These are phyloP conservation scores for Symbiotaphrina buchneri DNA, from an alignment of 495 filamentous ascomycete species.

Conservation along the genomic window DNA sequence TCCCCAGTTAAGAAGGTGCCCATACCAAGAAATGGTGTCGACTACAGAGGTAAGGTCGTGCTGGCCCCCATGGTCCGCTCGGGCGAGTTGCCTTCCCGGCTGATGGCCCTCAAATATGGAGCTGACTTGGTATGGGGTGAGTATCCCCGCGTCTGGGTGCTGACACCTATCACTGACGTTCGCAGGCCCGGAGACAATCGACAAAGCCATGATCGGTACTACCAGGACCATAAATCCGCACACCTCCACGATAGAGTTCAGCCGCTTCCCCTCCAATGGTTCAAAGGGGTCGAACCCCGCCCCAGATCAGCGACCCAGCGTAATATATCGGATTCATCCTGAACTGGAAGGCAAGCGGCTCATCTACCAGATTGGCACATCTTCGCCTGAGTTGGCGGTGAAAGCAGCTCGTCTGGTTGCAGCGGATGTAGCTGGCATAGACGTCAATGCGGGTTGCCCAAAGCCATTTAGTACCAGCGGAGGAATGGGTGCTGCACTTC, in stretches of 20 bases:
- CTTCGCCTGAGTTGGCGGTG: conserved; percentile 59
- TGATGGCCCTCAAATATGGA: conserved; percentile 78
- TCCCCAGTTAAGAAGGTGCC: conserved; percentile 39
- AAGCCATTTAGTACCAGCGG: conserved; percentile 83
- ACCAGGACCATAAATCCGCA: conserved; percentile 48
- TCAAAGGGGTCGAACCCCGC: conserved; percentile 16
- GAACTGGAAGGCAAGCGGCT: conserved; percentile 43
- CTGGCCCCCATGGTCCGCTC: conserved; percentile 95
- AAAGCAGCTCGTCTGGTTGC: conserved; percentile 66
- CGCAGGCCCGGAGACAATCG: conserved; percentile 75
- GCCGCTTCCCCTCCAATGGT: conserved; percentile 46
- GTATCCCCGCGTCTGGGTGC: conserved; percentile 5
- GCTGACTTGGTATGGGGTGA: conserved; percentile 90
- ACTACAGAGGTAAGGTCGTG: conserved; percentile 82
- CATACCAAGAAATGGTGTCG: conserved; percentile 72
- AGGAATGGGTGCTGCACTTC: conserved; percentile 86
- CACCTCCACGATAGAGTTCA: conserved; percentile 64
- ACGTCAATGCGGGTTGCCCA: conserved; percentile 91
- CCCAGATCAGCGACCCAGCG: conserved; percentile 29
- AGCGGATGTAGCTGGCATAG: conserved; percentile 72
- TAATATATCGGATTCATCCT: conserved; percentile 73
- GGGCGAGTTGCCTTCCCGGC: conserved; percentile 75
- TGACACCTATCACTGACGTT: conserved; percentile 4
- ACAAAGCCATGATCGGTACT: conserved; percentile 73
- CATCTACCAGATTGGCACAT: conserved; percentile 82